A percentile compares a stretch with the other conserved stretches of the same genome.
phyloP scores from a whole-genome alignment of 192 early-diverging fungal species.

The Gonapodya prolifera region DNA sequence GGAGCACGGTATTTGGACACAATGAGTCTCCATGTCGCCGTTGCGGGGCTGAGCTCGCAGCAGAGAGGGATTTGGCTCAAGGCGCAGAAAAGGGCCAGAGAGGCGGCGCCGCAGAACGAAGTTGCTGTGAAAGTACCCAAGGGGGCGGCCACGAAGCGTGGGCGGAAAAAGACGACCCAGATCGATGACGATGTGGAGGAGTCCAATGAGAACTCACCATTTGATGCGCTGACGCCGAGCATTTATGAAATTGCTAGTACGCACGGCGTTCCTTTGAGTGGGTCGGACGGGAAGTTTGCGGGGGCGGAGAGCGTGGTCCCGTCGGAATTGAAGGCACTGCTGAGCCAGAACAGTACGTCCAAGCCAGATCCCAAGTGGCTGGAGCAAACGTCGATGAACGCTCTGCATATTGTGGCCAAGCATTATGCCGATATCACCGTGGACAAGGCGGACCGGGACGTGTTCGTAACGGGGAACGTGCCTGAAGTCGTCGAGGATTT shows the following conservation, averaged over 20 bases:
- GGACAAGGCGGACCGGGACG: conserved; percentile 47
- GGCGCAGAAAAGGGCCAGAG: conserved; percentile 37
- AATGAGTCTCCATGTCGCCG: conserved; percentile 81
- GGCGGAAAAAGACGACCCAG: background rate
- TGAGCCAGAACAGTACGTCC: background rate
- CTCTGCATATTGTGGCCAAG: conserved; percentile 60
- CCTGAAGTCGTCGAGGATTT: conserved; percentile 52
- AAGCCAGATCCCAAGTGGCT: conserved; percentile 21
- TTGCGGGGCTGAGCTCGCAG: conserved; percentile 77
- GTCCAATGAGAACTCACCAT: background rate
- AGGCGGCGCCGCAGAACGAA: conserved; percentile 27
- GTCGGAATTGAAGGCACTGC: background rate
- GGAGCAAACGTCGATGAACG: conserved; percentile 56
- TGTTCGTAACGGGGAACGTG: conserved; percentile 44
- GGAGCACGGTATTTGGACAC: conserved; percentile 71
- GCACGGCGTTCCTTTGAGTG: background rate
- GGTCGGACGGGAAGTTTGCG: background rate
- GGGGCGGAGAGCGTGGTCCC: background rate
- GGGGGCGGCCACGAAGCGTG: background rate
- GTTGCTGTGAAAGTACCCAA: conserved; percentile 10
- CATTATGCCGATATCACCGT: conserved; percentile 58
- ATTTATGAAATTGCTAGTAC: background rate
- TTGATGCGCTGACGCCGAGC: background rate
- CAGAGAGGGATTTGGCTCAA: conserved; percentile 71
- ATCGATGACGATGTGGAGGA: background rate